Conservation (phyloP, 2,329 filamentous ascomycete species). For the Colletotrichum chrysophilum region DNA sequence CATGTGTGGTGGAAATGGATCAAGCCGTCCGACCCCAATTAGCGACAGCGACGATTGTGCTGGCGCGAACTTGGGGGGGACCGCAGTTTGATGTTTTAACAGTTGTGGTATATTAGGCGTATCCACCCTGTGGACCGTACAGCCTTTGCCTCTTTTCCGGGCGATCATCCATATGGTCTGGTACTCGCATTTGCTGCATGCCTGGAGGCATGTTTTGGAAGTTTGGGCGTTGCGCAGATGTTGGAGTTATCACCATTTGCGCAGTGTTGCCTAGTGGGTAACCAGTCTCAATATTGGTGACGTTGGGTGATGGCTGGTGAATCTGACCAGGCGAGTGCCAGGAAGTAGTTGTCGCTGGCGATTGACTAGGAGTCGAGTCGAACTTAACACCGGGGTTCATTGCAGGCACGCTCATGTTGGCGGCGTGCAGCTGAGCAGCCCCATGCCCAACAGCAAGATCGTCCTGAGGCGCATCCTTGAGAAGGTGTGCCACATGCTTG, state of each 20-base stretch:
- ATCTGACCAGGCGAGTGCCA: constrained; percentile 60
- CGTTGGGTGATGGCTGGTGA: constrained; percentile 52
- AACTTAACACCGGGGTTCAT: constrained; percentile 49
- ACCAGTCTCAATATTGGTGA: constrained; percentile 45
- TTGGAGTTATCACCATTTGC: constrained; percentile 40
- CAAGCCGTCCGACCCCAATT: not conserved
- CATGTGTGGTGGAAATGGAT: not conserved
- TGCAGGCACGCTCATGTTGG: constrained; percentile 36
- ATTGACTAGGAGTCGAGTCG: constrained; percentile 57
- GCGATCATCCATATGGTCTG: constrained; percentile 43
- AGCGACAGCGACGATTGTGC: not conserved
- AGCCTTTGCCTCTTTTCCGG: constrained; percentile 60
- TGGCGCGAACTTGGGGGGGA: not conserved
- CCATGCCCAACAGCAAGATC: constrained; percentile 38
- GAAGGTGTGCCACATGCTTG: constrained; percentile 84
- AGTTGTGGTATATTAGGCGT: constrained; percentile 32
- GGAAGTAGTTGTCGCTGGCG: constrained; percentile 50
- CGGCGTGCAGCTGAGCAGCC: constrained; percentile 35
- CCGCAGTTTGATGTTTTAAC: not conserved
- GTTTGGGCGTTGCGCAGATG: constrained; percentile 29
- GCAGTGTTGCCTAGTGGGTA: constrained; percentile 51
- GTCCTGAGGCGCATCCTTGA: constrained; percentile 66
- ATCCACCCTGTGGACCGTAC: constrained; percentile 47
- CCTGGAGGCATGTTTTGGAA: constrained; percentile 45
- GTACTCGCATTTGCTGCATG: constrained; percentile 33